These are phyloP conservation scores for Dactylellina haptotyla DNA, from an alignment of 2,329 filamentous ascomycete genomes.

Conservation along the genomic window DNA sequence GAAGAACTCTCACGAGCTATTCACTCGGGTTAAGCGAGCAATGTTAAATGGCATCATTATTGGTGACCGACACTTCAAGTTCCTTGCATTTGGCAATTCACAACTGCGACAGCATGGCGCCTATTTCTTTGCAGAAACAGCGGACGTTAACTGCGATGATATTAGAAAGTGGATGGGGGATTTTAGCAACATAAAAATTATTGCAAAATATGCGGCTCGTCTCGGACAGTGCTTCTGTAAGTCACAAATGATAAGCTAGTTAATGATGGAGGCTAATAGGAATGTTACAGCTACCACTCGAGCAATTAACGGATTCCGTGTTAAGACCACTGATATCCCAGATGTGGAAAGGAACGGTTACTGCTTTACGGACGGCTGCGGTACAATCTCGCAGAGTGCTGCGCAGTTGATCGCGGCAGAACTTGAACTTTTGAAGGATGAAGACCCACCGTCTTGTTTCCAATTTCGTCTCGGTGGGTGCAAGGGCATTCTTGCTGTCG, in stretches of 20 bases:
- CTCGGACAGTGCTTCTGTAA: constrained; percentile 88
- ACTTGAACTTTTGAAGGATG: constrained; percentile 69
- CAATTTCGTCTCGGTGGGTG: constrained; percentile 93
- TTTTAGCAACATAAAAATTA: constrained; percentile 79
- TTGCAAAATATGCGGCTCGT: constrained; percentile 90
- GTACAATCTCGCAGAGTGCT: constrained; percentile 84
- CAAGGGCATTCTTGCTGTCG: constrained; percentile 88
- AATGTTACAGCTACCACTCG: constrained; percentile 73
- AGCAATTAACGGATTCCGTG: constrained; percentile 73
- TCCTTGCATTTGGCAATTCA: constrained; percentile 93
- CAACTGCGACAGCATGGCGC: constrained; percentile 91
- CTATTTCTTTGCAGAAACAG: constrained; percentile 85
- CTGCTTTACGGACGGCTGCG: constrained; percentile 90
- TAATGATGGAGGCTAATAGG: not conserved
- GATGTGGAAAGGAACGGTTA: constrained; percentile 77
- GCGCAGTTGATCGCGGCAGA: constrained; percentile 78
- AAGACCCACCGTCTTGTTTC: constrained; percentile 78
- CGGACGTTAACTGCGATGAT: constrained; percentile 73
- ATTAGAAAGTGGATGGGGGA: constrained; percentile 89
- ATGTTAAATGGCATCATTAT: constrained; percentile 82
- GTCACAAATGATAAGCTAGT: constrained; percentile 3
- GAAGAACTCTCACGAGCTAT: constrained; percentile 74
- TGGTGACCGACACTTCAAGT: constrained; percentile 83
- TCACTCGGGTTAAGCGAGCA: constrained; percentile 75
- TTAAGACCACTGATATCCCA: constrained; percentile 69